Base-by-base conservation (phyloP, 1,284 basidiomycete species). In the Heterobasidion irregulare region DNA sequence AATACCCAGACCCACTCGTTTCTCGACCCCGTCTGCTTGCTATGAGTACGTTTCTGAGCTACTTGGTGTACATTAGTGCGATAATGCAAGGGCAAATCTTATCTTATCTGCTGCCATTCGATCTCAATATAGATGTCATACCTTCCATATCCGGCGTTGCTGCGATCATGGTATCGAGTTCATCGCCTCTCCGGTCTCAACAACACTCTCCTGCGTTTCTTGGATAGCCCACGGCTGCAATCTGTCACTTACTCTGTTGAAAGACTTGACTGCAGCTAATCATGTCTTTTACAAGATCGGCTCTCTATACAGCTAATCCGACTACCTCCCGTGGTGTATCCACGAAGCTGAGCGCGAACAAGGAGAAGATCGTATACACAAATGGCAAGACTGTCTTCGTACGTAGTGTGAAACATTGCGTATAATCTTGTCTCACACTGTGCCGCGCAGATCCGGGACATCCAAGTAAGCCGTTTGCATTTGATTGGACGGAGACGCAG, bases 371-470 rank as follows among this genome's bases (percentile, higher is more conserved):
- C 57, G 79, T 92, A 38, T 98, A 98, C 66, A 80, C 87, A 2
- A 94, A 92, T 66, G 93, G 92, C 46, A 84, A 88, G 67, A 84
- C 84, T 26, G 86, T 97, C 51, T 84, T 95, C 63, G 92, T 94
- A 65, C 64, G 92, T 78, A 6, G 32, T 33, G 19, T 33, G 26
- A 41, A n/a, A 12, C 2, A 12, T 41, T n/a, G n/a, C 38, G 32
- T 38, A 34, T 47, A 19, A 36, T 36, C 18, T 16, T 19, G 35
- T 2, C 35, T 26, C 19, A 18, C 45, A 18, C 41, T 57, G 50
- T 55, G 26, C 38, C 18, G 32, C 43, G 1, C 46, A 87, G 84
- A 79, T 84, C 45, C 77, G 84, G 50, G 83, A 88, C 66, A 65
- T 86, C 34, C 75, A 79, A 63, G 81, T 83, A 56, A 52, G 70